Evolutionary conservation across 192 early-diverging fungal genomes (phyloP).

Genomic region (Phlyctochytrium arcticum): DNA sequence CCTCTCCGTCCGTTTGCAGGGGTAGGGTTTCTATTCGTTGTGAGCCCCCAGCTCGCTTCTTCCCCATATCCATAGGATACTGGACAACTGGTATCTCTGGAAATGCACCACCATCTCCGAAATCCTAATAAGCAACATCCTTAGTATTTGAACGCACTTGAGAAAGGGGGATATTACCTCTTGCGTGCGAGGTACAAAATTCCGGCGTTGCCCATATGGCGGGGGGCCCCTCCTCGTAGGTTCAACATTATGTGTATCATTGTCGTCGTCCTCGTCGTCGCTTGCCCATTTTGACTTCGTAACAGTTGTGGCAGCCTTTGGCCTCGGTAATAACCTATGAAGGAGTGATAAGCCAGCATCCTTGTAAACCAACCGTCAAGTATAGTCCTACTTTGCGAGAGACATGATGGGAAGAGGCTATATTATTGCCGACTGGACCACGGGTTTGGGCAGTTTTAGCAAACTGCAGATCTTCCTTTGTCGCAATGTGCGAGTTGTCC

Average conservation of each 20-base stretch:
- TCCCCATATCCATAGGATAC: conserved; percentile 94
- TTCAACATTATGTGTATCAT: not conserved
- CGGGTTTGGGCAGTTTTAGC: no score
- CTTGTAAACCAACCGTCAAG: no score
- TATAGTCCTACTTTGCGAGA: conserved; percentile 3
- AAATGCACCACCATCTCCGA: conserved; percentile 95
- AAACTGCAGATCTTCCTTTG: no score
- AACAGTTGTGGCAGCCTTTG: conserved; percentile 3
- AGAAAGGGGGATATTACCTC: conserved; percentile 25
- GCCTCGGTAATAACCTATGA: conserved; percentile 25
- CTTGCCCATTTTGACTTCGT: conserved; percentile 36
- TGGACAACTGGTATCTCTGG: conserved; percentile 91
- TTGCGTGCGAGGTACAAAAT: conserved; percentile 71
- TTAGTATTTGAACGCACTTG: not conserved
- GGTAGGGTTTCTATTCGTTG: conserved; percentile 49
- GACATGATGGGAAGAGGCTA: no score
- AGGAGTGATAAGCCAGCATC: no score
- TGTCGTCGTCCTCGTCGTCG: conserved; percentile 29
- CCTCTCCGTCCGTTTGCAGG: conserved; percentile 84
- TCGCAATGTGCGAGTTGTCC: no score
- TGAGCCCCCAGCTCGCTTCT: conserved; percentile 50
- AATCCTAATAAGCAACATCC: conserved; percentile 62
- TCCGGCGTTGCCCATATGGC: conserved; percentile 73
- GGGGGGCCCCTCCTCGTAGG: conserved; percentile 46
- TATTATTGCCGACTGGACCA: no score